phyloP scores from a whole-genome alignment of 2,329 filamentous ascomycete genomes.

The Trichoderma harzianum region DNA sequence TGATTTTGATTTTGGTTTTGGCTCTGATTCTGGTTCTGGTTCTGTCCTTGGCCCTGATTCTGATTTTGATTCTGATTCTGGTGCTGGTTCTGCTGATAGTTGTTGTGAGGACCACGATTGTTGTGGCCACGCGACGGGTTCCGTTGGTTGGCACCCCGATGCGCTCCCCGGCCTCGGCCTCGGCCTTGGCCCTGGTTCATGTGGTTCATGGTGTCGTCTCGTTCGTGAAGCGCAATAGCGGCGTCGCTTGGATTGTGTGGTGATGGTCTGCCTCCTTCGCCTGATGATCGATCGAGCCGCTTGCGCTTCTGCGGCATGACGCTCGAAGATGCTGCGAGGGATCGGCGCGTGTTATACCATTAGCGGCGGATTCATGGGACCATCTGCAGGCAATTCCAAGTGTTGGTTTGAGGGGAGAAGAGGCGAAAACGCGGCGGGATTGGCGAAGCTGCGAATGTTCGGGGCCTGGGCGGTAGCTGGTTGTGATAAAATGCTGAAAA shows the following conservation, averaged over 20 bases:
- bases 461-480: not conserved
- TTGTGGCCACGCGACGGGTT: conserved; percentile 45
- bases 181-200: conserved; percentile 41
- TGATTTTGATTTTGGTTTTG: conserved; percentile 20
- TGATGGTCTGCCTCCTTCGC: conserved; percentile 53
- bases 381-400: not conserved
- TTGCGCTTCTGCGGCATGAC: conserved; percentile 60
- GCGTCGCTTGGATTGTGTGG: conserved; percentile 61
- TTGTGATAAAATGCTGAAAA: conserved; percentile 8
- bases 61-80: not conserved
- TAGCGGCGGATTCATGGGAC: conserved; percentile 24
- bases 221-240: conserved; percentile 55
- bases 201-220: conserved; percentile 45
- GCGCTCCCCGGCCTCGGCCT: conserved; percentile 47
- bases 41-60: conserved; percentile 15
- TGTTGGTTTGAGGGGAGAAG: not conserved
- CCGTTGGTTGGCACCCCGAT: conserved; percentile 49
- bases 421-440: not conserved
- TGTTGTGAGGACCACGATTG: conserved; percentile 27
- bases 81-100: conserved; percentile 19
- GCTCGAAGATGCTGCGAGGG: conserved; percentile 22
- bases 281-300: conserved; percentile 49
- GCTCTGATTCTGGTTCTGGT: conserved; percentile 13
- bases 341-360: conserved; percentile 32
- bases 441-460: not conserved